Conservation (phyloP, 1,284 basidiomycete species). For the Sporisorium sorghi region DNA sequence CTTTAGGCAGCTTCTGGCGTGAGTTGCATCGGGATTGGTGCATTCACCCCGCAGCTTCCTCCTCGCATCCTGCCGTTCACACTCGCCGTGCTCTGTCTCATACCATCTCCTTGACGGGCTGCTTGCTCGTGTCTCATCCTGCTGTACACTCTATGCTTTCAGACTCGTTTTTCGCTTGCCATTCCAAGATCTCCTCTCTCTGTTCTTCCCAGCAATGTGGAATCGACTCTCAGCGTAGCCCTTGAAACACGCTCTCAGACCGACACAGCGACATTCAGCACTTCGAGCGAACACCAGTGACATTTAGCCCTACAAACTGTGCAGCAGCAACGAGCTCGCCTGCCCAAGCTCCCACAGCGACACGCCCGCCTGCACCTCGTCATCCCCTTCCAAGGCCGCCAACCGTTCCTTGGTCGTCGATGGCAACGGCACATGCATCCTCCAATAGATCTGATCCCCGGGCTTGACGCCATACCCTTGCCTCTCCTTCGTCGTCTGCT, state of each 20-base stretch:
- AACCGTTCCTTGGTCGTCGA: conserved; percentile 11
- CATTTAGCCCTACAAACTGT: conserved; percentile 15
- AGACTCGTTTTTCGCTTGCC: background rate
- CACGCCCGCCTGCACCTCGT: conserved; percentile 10
- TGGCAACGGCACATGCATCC: conserved; percentile 27
- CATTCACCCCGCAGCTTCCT: background rate
- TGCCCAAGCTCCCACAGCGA: conserved; percentile 52
- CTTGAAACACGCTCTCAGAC: background rate
- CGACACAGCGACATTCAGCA: background rate
- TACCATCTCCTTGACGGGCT: background rate
- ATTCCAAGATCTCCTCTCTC: background rate
- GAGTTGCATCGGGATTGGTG: background rate
- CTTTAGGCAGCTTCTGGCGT: conserved; percentile 40
- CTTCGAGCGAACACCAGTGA: background rate
- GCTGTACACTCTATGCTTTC: conserved; percentile 6
- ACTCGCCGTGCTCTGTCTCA: conserved; percentile 14
- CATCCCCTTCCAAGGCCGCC: conserved; percentile 5
- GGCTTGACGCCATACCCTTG: conserved; percentile 17
- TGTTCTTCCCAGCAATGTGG: too few species aligned
- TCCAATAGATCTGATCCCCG: conserved; percentile 44
- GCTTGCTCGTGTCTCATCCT: background rate
- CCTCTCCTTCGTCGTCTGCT: background rate
- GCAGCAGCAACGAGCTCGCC: conserved; percentile 22
- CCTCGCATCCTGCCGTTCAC: background rate
- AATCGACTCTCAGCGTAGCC: too few species aligned